Evolutionary conservation across 2,329 filamentous ascomycete genomes (phyloP), one percentile per base, ranked within the genome.

Genomic region (Alternaria hordeiaustralica): DNA sequence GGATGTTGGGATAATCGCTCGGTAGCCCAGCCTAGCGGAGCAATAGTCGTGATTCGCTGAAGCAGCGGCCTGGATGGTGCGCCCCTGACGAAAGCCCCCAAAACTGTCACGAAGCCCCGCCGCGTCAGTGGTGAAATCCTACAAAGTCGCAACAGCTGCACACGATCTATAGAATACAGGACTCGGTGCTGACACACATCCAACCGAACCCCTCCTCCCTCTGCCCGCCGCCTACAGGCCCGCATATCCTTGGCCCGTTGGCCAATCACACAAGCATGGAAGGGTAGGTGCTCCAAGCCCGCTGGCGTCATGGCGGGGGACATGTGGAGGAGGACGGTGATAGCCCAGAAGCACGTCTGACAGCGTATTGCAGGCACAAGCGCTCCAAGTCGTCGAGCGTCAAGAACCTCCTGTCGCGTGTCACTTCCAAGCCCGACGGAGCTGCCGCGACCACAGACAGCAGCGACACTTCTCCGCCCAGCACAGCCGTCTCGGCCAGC

Each of bases 361-460:
- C 67, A 36, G 53, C 49, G 25, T 49, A 43, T 41, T 43, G 50
- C 71, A 79, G 78, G 47, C 81, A 82, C 76, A 83, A 83, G 73
- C 80, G 82, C 61, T 79, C 78, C 75, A 81, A 81, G 71, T 80
- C 78, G 55, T 67, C 66, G 66, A 74, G 68, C 59, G 79, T 80
- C 53, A 79, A 78, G 69, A 74, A 77, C 58, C 75, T 81, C 54
- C 72, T 81, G 26, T 69, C 69, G n/a, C 71, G 74, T 47, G 78
- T 78, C 21, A 77, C 76, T 2, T 77, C 75, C 49, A 75, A 72
- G 66, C 36, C 61, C 51, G 75, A 67, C 67, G 77, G 78, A 41
- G 36, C 36, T 72, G 74, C 73, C 63, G 70, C 69, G 58, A 65
- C 69, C 55, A 50, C 61, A 49, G 65, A 62, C 63, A 30, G 57